Evolutionary conservation across 2,329 filamentous ascomycete species (phyloP).

Genomic region (Alternaria burnsii): DNA sequence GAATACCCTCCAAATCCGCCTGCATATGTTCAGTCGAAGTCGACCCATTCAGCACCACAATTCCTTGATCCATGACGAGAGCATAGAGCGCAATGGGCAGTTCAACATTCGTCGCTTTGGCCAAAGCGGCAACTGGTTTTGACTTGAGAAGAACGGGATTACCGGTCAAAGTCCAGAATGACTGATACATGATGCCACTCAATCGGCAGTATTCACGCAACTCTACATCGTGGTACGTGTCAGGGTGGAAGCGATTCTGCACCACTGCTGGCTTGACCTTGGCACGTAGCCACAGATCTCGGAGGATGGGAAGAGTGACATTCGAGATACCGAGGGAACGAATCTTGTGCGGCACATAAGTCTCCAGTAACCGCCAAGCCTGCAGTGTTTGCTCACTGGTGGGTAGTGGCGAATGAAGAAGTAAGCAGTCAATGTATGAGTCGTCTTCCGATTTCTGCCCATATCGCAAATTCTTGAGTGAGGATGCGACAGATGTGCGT

Average conservation of each 20-base stretch:
- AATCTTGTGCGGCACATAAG: slow-evolving; percentile 71
- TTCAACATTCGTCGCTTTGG: slow-evolving; percentile 53
- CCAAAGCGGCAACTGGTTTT: slow-evolving; percentile 61
- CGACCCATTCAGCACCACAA: slow-evolving; percentile 65
- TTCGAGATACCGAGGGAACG: slow-evolving; percentile 80
- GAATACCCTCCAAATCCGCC: slow-evolving; percentile 59
- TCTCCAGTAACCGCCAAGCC: slow-evolving; percentile 72
- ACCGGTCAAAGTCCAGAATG: slow-evolving; percentile 69
- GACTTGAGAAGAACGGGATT: slow-evolving; percentile 63
- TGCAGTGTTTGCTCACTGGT: slow-evolving; percentile 63
- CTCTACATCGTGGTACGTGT: slow-evolving; percentile 66
- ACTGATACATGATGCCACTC: slow-evolving; percentile 64
- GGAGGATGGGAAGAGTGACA: slow-evolving; percentile 66
- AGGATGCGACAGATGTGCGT: slow-evolving; percentile 71
- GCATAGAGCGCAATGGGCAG: slow-evolving; percentile 62
- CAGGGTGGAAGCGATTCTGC: slow-evolving; percentile 76
- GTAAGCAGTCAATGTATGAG: slow-evolving; percentile 65
- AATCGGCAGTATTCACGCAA: slow-evolving; percentile 66
- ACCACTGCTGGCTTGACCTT: slow-evolving; percentile 68
- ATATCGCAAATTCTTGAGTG: slow-evolving; percentile 67
- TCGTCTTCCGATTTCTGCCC: slow-evolving; percentile 42
- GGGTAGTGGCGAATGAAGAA: slow-evolving; percentile 66
- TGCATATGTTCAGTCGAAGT: slow-evolving; percentile 62
- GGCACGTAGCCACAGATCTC: slow-evolving; percentile 59
- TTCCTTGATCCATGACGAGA: slow-evolving; percentile 63